phyloP scores from a whole-genome alignment of 306 rosid genomes.

The Morella rubra region DNA sequence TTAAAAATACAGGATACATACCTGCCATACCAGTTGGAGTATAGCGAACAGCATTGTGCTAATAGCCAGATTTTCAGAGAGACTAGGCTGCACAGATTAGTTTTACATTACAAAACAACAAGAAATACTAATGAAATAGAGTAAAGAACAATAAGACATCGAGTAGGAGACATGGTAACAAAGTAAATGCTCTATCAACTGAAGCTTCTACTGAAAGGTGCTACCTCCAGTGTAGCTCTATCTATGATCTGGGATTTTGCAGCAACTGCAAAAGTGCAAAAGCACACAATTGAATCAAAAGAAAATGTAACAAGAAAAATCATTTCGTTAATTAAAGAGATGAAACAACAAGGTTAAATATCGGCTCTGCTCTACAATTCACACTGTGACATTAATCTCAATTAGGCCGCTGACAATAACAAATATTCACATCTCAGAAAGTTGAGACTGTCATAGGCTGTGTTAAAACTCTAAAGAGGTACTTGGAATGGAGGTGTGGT shows the following conservation, averaged over 20 bases:
- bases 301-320: background rate
- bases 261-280: slow-evolving; percentile 18
- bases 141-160: background rate
- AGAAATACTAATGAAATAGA: too few species aligned
- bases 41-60: slow-evolving; percentile 42
- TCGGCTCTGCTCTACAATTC: background rate
- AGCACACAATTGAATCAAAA: background rate
- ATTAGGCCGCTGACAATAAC: background rate
- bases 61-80: slow-evolving; percentile 34
- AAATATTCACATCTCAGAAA: background rate
- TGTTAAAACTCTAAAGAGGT: too few species aligned
- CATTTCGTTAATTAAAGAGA: background rate
- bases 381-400: background rate
- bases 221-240: slow-evolving; percentile 31
- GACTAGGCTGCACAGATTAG: slow-evolving; percentile 28
- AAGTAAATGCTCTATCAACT: background rate
- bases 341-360: background rate
- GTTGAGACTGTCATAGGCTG: background rate
- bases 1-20: slow-evolving; percentile 2
- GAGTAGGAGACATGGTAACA: background rate
- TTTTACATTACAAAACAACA: background rate
- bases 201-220: background rate
- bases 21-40: slow-evolving; percentile 53
- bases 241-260: slow-evolving; percentile 24
- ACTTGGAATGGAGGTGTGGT: too few species aligned